Evolutionary conservation across 805 yeast genomes (phyloP), one percentile per base, ranked within the genome.

Genomic region (Teunomyces tritomae): DNA sequence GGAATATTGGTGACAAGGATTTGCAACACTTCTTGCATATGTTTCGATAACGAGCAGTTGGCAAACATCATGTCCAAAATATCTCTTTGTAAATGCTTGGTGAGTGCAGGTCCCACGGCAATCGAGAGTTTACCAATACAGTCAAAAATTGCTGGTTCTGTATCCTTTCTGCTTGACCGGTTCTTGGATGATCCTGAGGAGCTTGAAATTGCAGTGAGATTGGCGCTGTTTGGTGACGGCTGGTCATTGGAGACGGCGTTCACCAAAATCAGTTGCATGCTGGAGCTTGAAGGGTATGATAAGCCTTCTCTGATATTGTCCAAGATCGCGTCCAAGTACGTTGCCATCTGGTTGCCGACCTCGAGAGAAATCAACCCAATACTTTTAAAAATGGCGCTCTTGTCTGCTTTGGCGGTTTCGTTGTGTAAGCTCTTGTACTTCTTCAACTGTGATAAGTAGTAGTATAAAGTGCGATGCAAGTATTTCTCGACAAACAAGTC

Each of bases 41-140:
- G 85, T 54, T 82, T 85, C n/a, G 89, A 85, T 45, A 92, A 76
- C 0, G 96, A 87, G 51, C 96, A 89, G 42, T 84, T 79, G 30
- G 71, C 67, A 56, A 92, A 76, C 68, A 92, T 79, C 67, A 87
- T 75, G 54, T 86, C 91, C 44, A 92, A 68, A 17, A 92, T 77
- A 57, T 89, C 96, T 51, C 85, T 79, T 53, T 89, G 91, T 47
- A 94, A 70, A 62, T 89, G 90, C 60, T 92, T 94, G 0, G 97
- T 88, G 47, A 92, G 72, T 0, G 96, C 96, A 9, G 96, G 95
- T 0, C 97, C 97, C 11, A 92, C 89, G 0, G 98, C 92, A 24
- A 78, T 77, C 0, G 97, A 91, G 32, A 94, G 69, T 66, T 89
- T 87, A 0, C 95, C 89, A 39, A 92, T 77, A 62, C 98, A 94